Evolutionary conservation across 208 protist genomes (phyloP).

Genomic region (Leptomonas pyrrhocoris): DNA sequence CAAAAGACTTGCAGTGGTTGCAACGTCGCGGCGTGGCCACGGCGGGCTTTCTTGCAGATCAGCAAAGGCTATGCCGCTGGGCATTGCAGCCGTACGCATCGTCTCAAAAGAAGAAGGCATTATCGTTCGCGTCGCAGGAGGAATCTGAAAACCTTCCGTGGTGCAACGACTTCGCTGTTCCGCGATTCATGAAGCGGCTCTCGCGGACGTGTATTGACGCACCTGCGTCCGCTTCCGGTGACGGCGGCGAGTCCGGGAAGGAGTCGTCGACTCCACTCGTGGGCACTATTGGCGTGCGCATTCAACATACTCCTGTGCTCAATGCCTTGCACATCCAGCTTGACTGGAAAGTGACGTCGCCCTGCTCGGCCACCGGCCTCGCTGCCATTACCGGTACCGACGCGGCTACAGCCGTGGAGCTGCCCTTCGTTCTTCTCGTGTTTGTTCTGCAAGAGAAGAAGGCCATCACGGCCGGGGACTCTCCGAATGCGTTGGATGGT

Average conservation of each 20-base stretch:
- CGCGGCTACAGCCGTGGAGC: slow-evolving; percentile 7
- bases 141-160: neutral
- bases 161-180: neutral
- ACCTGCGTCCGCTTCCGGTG: neutral
- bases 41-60: neutral
- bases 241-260: neutral
- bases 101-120: neutral
- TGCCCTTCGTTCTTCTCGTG: slow-evolving; percentile 29
- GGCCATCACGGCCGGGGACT: neutral
- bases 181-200: neutral
- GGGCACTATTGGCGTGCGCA: slow-evolving; percentile 19
- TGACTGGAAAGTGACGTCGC: slow-evolving; percentile 11
- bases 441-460: slow-evolving; percentile 12
- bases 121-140: too few relatives aligned
- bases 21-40: neutral
- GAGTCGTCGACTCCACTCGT: neutral
- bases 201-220: neutral
- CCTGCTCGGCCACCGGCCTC: neutral
- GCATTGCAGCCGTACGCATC: neutral
- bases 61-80: neutral
- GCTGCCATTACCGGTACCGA: neutral
- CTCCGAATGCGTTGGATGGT: neutral
- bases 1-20: neutral
- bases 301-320: slow-evolving; percentile 20
- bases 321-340: slow-evolving; percentile 27